Conservation (phyloP, 2,329 filamentous ascomycete species). For the Neofusicoccum kwambonambiense region DNA sequence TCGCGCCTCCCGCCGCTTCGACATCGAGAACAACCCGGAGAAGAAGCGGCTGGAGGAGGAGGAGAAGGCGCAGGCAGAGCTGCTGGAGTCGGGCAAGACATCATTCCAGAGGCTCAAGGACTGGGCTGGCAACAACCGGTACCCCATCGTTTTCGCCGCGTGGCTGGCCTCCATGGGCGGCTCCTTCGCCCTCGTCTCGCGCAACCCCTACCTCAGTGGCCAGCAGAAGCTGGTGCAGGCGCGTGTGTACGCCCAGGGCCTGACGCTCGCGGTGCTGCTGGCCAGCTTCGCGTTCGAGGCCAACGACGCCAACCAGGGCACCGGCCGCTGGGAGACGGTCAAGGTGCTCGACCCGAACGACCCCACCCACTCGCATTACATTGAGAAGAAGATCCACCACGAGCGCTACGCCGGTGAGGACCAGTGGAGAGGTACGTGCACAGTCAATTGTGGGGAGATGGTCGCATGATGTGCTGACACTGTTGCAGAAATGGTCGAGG, state of each 20-base stretch:
- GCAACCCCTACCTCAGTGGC: slow-evolving; percentile 71
- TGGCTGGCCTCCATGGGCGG: slow-evolving; percentile 81
- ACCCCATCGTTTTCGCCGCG: slow-evolving; percentile 76
- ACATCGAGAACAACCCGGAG: slow-evolving; percentile 67
- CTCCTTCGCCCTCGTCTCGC: slow-evolving; percentile 72
- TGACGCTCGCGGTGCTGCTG: slow-evolving; percentile 81
- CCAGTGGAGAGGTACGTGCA: slow-evolving; percentile 78
- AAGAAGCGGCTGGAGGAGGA: slow-evolving; percentile 56
- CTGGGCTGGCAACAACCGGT: slow-evolving; percentile 79
- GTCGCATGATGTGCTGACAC: slow-evolving; percentile 17
- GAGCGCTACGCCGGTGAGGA: slow-evolving; percentile 87
- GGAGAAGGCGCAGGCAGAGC: slow-evolving; percentile 33
- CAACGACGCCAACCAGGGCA: slow-evolving; percentile 71
- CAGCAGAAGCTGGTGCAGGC: slow-evolving; percentile 91
- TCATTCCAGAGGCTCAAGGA: slow-evolving; percentile 61
- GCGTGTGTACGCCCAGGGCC: slow-evolving; percentile 87
- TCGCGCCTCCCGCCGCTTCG: slow-evolving; percentile 67
- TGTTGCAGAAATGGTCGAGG: slow-evolving; percentile 71
- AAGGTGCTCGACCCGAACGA: slow-evolving; percentile 78
- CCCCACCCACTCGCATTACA: slow-evolving; percentile 75
- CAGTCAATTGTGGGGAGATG: neutral
- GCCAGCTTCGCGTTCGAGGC: slow-evolving; percentile 81
- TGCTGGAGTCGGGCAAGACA: slow-evolving; percentile 56
- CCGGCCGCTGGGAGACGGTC: slow-evolving; percentile 80
- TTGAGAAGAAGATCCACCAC: slow-evolving; percentile 85